Conservation (phyloP, 345 rosid genomes). For the Salix brachista region DNA sequence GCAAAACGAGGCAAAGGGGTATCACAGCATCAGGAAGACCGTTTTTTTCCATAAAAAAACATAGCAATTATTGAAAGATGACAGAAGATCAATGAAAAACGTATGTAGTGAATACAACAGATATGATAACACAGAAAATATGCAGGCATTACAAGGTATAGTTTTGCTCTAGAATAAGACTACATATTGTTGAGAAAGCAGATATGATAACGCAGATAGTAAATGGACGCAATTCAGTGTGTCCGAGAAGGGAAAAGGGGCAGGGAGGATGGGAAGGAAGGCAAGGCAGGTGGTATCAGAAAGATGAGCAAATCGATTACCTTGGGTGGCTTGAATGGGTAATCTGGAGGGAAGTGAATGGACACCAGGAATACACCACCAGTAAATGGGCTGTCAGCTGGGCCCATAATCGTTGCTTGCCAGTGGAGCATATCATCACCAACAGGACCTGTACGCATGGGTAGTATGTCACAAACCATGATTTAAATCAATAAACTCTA, state of each 20-base stretch:
- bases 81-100: background rate
- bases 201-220: background rate
- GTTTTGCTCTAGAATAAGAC: too few relatives aligned
- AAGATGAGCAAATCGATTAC: background rate
- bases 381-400: conserved; percentile 23
- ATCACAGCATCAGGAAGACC: background rate
- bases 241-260: background rate
- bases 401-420: conserved; percentile 25
- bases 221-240: background rate
- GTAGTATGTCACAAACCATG: background rate
- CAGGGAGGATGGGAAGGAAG: background rate
- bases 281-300: background rate
- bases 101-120: background rate
- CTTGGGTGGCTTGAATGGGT: conserved; percentile 27
- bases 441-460: conserved; percentile 17
- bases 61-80: background rate
- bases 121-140: too few relatives aligned
- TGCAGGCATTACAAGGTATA: too few relatives aligned
- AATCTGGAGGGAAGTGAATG: conserved; percentile 23
- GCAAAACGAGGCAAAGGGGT: background rate
- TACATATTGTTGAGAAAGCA: too few relatives aligned
- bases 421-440: conserved; percentile 23
- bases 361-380: conserved; percentile 22
- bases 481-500: background rate
- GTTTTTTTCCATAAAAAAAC: too few relatives aligned